These are phyloP conservation scores for Scalesia atractyloides DNA, from an alignment of 129 eudicot species.

Conservation along the genomic window DNA sequence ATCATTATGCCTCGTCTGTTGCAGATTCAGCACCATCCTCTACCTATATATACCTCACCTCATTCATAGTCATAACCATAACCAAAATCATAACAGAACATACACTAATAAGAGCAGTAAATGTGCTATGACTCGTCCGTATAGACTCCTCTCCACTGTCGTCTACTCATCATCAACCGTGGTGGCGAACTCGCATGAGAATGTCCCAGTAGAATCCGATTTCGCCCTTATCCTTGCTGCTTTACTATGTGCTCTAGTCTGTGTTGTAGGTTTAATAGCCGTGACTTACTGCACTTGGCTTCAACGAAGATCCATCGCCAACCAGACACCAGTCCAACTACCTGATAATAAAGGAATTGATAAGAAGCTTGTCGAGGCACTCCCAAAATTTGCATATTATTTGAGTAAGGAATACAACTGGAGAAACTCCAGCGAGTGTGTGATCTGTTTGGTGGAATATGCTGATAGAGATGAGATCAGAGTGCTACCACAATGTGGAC, in stretches of 20 bases:
- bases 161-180: constrained; percentile 27
- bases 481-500: constrained; percentile 70
- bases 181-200: constrained; percentile 39
- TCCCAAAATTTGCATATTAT: constrained; percentile 42
- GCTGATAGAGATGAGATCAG: constrained; percentile 64
- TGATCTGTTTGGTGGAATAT: constrained; percentile 71
- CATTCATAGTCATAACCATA: background rate
- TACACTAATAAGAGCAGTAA: background rate
- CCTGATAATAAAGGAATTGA: constrained; percentile 49
- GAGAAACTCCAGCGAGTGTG: constrained; percentile 46
- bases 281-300: constrained; percentile 62
- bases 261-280: constrained; percentile 51
- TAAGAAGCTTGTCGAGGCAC: constrained; percentile 42
- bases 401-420: constrained; percentile 8
- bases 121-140: constrained; percentile 34
- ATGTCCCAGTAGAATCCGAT: constrained; percentile 43
- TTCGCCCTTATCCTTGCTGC: constrained; percentile 62
- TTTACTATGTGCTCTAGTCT: constrained; percentile 55
- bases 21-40: background rate
- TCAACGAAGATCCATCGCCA: constrained; percentile 29
- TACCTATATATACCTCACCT: constrained; percentile 23
- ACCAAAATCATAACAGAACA: constrained; percentile 5
- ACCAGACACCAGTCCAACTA: constrained; percentile 14
- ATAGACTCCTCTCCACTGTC: constrained; percentile 28
- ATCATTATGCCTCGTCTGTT: no score